Percentiles rank a stretch among this genome's conserved stretches.
phyloP scores from a whole-genome alignment of 306 rosid genomes.

The Delonix regia region DNA sequence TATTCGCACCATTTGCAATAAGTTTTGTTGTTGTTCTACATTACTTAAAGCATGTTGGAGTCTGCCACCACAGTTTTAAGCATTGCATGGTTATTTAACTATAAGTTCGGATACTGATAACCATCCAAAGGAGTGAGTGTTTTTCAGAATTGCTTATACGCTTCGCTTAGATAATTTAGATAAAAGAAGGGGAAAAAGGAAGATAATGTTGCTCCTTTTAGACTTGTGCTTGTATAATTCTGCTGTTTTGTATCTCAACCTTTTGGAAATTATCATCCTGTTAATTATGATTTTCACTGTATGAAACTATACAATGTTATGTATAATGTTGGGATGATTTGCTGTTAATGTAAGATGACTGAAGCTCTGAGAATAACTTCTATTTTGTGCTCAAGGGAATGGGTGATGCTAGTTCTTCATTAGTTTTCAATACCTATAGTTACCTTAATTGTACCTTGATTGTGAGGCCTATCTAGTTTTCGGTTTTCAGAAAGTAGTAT shows the following conservation, averaged over 20 bases:
- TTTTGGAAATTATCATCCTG: slow-evolving; percentile 22
- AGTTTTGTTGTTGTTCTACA: slow-evolving; percentile 31
- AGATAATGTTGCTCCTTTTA: slow-evolving; percentile 25
- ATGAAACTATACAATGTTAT: slow-evolving; percentile 32
- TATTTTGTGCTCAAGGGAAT: slow-evolving; percentile 13
- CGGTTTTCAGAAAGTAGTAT: too few species aligned
- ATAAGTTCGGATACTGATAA: slow-evolving; percentile 46
- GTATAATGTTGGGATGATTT: slow-evolving; percentile 8
- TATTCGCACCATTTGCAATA: slow-evolving; percentile 14
- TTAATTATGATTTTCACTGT: slow-evolving; percentile 28
- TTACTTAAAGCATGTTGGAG: slow-evolving; percentile 22
- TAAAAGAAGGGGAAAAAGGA: background rate
- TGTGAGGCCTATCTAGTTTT: too few species aligned
- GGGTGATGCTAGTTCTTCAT: background rate
- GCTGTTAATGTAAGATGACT: slow-evolving; percentile 23
- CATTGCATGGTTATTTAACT: slow-evolving; percentile 42
- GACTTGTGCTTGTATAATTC: slow-evolving; percentile 31
- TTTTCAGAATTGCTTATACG: slow-evolving; percentile 26
- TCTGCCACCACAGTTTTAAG: slow-evolving; percentile 29
- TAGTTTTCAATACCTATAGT: background rate
- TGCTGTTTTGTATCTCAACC: slow-evolving; percentile 32
- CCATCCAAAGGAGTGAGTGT: slow-evolving; percentile 26
- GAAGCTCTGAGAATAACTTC: slow-evolving; percentile 20
- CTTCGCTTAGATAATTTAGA: slow-evolving; percentile 20
- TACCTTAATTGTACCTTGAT: background rate